phyloP scores from a whole-genome alignment of 1,284 basidiomycete genomes.

The Xanthoconium separans region DNA sequence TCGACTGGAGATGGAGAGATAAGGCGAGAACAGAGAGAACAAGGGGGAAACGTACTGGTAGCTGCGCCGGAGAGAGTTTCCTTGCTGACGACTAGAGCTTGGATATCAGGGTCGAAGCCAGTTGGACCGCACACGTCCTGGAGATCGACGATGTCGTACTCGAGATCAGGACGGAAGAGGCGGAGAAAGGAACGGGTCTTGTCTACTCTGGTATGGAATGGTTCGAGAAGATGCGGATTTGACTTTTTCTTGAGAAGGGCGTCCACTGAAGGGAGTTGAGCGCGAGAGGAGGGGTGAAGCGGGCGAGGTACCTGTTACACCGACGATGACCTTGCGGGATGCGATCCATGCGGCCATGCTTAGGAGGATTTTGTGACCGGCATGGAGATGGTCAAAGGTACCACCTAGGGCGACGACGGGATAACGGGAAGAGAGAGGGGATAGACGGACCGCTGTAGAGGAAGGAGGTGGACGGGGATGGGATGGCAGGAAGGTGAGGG shows the following conservation, averaged over 20 bases:
- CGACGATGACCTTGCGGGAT: constrained; percentile 79
- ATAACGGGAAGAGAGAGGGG: constrained; percentile 33
- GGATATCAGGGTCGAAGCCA: constrained; percentile 77
- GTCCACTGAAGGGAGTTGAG: constrained; percentile 52
- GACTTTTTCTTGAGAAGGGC: constrained; percentile 74
- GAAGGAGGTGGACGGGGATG: not conserved
- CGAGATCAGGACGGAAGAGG: constrained; percentile 63
- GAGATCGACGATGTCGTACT: constrained; percentile 69
- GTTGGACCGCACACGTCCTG: constrained; percentile 88
- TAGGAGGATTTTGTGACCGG: constrained; percentile 96
- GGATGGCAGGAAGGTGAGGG: constrained; percentile 36
- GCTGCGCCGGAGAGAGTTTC: constrained; percentile 80
- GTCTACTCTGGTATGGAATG: constrained; percentile 54
- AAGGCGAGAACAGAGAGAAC: not conserved
- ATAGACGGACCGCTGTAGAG: not conserved
- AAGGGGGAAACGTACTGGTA: constrained; percentile 49
- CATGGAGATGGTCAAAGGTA: constrained; percentile 97
- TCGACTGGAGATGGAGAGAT: constrained; percentile 50
- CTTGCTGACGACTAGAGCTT: constrained; percentile 83
- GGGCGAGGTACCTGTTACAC: constrained; percentile 68
- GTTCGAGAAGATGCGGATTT: constrained; percentile 70
- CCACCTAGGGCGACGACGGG: constrained; percentile 61
- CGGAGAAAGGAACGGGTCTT: constrained; percentile 63
- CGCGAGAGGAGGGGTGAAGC: constrained; percentile 10
- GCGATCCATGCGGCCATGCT: constrained; percentile 89